These are phyloP conservation scores for Suillus placidus DNA, from an alignment of 768 basidiomycete species.

Conservation along the genomic window DNA sequence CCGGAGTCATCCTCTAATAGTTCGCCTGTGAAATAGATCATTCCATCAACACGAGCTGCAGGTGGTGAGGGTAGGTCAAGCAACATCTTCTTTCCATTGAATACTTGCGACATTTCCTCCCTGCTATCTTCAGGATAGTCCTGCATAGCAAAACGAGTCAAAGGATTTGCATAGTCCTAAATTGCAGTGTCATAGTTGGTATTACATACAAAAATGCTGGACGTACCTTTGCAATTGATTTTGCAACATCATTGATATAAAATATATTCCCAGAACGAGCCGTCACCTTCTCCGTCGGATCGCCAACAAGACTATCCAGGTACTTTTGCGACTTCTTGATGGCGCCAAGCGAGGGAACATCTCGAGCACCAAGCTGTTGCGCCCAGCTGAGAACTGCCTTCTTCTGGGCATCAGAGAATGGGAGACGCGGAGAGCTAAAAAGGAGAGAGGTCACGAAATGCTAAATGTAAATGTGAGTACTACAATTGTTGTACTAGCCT, in stretches of 20 bases:
- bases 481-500: constrained; percentile 13
- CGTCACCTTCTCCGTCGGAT: constrained; percentile 24
- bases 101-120: constrained; percentile 25
- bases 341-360: constrained; percentile 29
- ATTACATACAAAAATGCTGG: background rate
- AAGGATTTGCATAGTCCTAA: constrained; percentile 32
- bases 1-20: constrained; percentile 12
- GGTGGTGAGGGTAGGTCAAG: constrained; percentile 30
- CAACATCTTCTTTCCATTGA: constrained; percentile 35
- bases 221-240: constrained; percentile 25
- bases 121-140: no score
- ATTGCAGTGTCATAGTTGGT: background rate
- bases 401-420: no score
- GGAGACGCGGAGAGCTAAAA: constrained; percentile 39
- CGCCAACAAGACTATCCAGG: constrained; percentile 23
- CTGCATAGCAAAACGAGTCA: constrained; percentile 23
- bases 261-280: constrained; percentile 29
- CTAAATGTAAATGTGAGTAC: constrained; percentile 13
- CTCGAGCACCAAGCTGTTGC: constrained; percentile 28
- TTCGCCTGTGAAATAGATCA: constrained; percentile 29
- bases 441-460: constrained; percentile 33
- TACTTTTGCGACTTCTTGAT: constrained; percentile 24
- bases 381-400: constrained; percentile 32
- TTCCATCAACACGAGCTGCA: constrained; percentile 17
- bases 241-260: constrained; percentile 27